Base-by-base conservation (phyloP, 306 rosid genomes). In the Fragaria ananassa region DNA sequence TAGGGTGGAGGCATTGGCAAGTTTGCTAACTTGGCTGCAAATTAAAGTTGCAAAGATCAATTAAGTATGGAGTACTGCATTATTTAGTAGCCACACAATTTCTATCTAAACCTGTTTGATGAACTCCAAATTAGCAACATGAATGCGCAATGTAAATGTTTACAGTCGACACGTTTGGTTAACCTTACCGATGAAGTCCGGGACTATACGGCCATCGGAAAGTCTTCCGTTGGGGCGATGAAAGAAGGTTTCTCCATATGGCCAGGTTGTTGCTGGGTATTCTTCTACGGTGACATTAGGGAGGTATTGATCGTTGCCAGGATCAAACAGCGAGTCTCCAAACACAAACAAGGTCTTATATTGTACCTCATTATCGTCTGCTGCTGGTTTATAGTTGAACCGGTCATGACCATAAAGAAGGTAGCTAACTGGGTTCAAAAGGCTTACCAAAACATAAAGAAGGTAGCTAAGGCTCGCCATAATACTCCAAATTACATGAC, bases 231-330 rank as follows among this genome's bases (percentile, higher is more conserved):
- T 71, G 10, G 91, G 85, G 53, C 56, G 81, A 10, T 84, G 81
- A 75, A 85, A 89, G 85, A 84, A 87, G 66, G 84, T 84, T 46
- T 83, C 76, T 2, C 88, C 94, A 21, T 89, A 87, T 4, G 94
- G 91, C 11, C 18, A 8, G 44, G 49, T 80, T 44, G 84, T 85
- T 11, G 88, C 84, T 11, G 35, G 81, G 62, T 14, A 2, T 29
- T 60, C 18, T 13, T 17, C 41, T 2, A 75, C 21, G 7, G 3
- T 27, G 0, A 81, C 54, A 41, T 81, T 81, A 29, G 68, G 44
- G 80, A 86, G 83, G 67, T 86, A 80, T 70, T 80, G 83, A 47
- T 83, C 81, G 60, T 83, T 86, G 63, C 89, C 89, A 1, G 76
- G 77, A 80, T 86, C 89, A n/a, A 77, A 78, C 5, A 61, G 0